Evolutionary conservation across 1,139 yeast species (phyloP), one percentile per base, ranked within the genome.

Genomic region (Debaryomyces singareniensis): DNA sequence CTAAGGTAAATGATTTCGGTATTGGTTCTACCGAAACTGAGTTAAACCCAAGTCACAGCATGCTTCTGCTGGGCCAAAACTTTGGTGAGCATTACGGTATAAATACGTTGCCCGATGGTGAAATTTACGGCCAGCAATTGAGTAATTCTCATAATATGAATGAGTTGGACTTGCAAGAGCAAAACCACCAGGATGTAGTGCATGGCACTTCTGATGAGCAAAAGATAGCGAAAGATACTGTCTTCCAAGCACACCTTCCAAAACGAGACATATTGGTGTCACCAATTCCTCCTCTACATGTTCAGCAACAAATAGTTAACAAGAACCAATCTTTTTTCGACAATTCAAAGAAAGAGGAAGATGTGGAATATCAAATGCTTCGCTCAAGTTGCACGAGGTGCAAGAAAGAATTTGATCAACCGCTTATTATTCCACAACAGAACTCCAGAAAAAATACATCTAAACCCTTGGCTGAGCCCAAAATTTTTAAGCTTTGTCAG

Each of bases 351-450:
- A 15, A 28, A 11, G 14, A 23, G 4, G 33, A 27, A 18, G 14
- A 29, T 15, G 22, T 23, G 5, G 20, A 27, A 7, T 38, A 38
- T 21, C 51, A 48, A 30, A 37, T 44, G 30, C 31, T 47, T 2
- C 30, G 43, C 11, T 47, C 57, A 3, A 39, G 44, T 5, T 78
- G 85, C 40, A 61, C 76, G 2, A 50, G 84, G 33, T 78, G 85
- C 46, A 75, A 76, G 44, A 77, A 75, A 42, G 68, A 60, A 11
- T 77, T 77, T 47, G 62, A 63, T 15, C 75, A 71, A 38, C 64
- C 66, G 2, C 50, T 63, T 20, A 53, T 60, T 25, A 53, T 62
- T 27, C 68, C 71, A 7, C 62, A 61, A 31, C 46, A 52, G 21
- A 39, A 38, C 20, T 47, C 44, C 15, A 34, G 40, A 10, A 32